Percentiles rank a stretch among this genome's conserved stretches.
Conservation (phyloP, 2,329 filamentous ascomycete genomes). For the Coniochaeta prunicola region DNA sequence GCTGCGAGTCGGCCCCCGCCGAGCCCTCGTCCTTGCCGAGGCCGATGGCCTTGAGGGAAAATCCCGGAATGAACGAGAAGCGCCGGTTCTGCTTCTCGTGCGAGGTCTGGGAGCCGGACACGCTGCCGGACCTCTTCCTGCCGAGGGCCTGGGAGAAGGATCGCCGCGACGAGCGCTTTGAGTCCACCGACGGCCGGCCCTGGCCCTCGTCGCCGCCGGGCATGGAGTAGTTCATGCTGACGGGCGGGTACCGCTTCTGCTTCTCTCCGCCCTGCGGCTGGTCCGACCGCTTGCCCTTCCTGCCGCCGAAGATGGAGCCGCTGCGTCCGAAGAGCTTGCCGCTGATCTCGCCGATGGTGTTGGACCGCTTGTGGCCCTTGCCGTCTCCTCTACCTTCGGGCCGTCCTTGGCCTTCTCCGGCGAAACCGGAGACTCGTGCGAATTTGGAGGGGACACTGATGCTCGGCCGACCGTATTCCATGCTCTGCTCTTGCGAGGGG, state of each 20-base stretch:
- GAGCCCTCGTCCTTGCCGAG: slow-evolving; percentile 47
- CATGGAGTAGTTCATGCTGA: slow-evolving; percentile 77
- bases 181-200: slow-evolving; percentile 61
- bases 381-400: not conserved
- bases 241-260: slow-evolving; percentile 72
- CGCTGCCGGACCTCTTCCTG: slow-evolving; percentile 65
- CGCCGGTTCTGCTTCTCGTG: slow-evolving; percentile 53
- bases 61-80: slow-evolving; percentile 63
- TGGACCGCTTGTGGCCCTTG: slow-evolving; percentile 60
- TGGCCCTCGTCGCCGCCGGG: slow-evolving; percentile 45
- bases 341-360: slow-evolving; percentile 72
- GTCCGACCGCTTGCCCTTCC: slow-evolving; percentile 37
- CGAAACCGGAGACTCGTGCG: slow-evolving; percentile 50
- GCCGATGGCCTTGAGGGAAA: slow-evolving; percentile 59
- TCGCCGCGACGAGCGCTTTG: slow-evolving; percentile 49
- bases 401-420: slow-evolving; percentile 34
- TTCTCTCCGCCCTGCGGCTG: slow-evolving; percentile 46
- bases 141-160: slow-evolving; percentile 64
- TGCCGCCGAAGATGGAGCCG: slow-evolving; percentile 70
- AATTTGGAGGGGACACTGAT: slow-evolving; percentile 53
- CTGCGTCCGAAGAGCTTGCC: slow-evolving; percentile 81
- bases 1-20: slow-evolving; percentile 40
- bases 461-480: slow-evolving; percentile 52
- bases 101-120: slow-evolving; percentile 48
- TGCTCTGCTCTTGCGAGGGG: slow-evolving; percentile 51